A percentile compares a stretch with the other conserved stretches of the same genome.
Conservation (phyloP, 352 stramenopile species). For the Blastocystis sp. region DNA sequence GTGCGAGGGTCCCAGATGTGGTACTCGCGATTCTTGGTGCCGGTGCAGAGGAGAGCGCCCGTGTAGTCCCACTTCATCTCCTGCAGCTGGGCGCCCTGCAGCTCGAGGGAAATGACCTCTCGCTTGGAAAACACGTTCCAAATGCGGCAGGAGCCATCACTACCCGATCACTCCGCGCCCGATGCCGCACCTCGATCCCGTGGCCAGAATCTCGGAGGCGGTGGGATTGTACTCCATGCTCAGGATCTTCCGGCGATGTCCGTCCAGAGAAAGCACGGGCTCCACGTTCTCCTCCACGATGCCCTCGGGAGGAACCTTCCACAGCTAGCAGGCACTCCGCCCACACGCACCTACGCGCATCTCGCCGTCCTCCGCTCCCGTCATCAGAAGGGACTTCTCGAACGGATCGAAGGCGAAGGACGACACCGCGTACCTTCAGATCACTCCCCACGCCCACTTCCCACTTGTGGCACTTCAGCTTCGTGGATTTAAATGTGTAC, state of each 20-base stretch:
- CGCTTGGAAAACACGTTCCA: constrained; percentile 42
- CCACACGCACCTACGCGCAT: background rate
- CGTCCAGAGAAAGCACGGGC: constrained; percentile 23
- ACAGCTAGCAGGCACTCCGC: background rate
- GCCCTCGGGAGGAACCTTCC: constrained; percentile 27
- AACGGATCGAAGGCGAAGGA: constrained; percentile 56
- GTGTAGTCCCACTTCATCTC: constrained; percentile 67
- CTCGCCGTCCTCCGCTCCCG: constrained; percentile 55
- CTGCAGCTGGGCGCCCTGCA: constrained; percentile 33
- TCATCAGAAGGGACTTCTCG: constrained; percentile 26
- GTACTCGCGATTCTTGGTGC: constrained; percentile 55
- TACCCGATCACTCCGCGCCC: background rate
- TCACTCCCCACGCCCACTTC: background rate
- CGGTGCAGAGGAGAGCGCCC: constrained; percentile 44
- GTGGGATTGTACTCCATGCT: constrained; percentile 55
- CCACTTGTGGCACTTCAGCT: constrained; percentile 60
- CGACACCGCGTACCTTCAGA: constrained; percentile 20
- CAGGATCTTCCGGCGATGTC: constrained; percentile 46
- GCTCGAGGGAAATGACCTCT: constrained; percentile 23
- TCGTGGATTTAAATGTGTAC: constrained; percentile 32
- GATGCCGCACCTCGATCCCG: constrained; percentile 32
- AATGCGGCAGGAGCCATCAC: constrained; percentile 36
- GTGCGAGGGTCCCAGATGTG: constrained; percentile 53
- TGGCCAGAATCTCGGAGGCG: constrained; percentile 14
- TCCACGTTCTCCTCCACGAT: background rate